phyloP scores from a whole-genome alignment of 768 basidiomycete genomes.

The Leccinum rimulosum region DNA sequence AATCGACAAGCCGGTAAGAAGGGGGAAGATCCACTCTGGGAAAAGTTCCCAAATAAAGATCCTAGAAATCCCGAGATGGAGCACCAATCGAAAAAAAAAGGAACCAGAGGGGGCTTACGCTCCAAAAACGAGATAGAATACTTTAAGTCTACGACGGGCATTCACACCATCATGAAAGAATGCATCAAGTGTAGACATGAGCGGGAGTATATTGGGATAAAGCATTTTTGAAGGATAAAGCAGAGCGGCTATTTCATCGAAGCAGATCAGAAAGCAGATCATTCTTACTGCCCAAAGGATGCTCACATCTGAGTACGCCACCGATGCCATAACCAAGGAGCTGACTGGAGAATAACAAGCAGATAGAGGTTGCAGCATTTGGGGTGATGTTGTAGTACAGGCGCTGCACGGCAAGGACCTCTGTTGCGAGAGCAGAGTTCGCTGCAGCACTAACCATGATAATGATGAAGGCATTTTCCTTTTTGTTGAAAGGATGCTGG shows the following conservation, averaged over 20 bases:
- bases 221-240: conserved; percentile 48
- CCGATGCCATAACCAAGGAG: conserved; percentile 55
- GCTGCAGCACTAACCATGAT: conserved; percentile 57
- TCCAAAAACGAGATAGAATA: conserved; percentile 24
- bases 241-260: conserved; percentile 16
- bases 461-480: conserved; percentile 56
- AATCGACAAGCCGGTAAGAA: conserved; percentile 59
- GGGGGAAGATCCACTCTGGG: conserved; percentile 46
- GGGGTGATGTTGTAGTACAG: conserved; percentile 53
- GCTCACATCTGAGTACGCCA: conserved; percentile 48
- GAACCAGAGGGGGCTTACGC: conserved; percentile 31
- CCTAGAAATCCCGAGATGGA: conserved; percentile 17
- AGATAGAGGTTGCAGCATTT: conserved; percentile 43
- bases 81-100: not conserved
- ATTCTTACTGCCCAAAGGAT: not conserved
- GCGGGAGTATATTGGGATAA: conserved; percentile 34
- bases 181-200: conserved; percentile 27
- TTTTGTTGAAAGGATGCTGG: conserved; percentile 57
- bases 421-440: conserved; percentile 51
- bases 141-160: conserved; percentile 41
- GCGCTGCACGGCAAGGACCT: conserved; percentile 53
- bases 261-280: not conserved
- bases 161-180: conserved; percentile 42
- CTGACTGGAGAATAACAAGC: conserved; percentile 37
- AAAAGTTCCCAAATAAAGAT: conserved; percentile 33